Evolutionary conservation across 2,329 filamentous ascomycete species (phyloP).

Genomic region (Fusarium humuli): DNA sequence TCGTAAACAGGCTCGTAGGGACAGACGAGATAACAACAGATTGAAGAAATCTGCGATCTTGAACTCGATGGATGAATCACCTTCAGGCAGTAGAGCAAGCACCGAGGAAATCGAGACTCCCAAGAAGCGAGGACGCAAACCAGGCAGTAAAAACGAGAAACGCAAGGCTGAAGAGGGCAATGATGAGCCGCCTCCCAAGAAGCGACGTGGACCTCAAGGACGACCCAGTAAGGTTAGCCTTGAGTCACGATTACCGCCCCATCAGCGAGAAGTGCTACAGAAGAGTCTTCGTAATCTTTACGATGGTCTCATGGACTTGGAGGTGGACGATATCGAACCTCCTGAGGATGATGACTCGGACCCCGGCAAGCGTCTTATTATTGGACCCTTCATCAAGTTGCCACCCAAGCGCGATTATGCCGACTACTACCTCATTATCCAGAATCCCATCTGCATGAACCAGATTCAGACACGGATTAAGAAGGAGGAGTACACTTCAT

Average conservation of each 20-base stretch:
- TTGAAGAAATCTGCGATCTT: conserved; percentile 64
- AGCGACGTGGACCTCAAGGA: conserved; percentile 77
- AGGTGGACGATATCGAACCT: conserved; percentile 77
- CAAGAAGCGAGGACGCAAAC: conserved; percentile 89
- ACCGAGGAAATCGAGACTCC: conserved; percentile 81
- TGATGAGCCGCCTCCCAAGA: conserved; percentile 81
- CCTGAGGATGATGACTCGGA: conserved; percentile 69
- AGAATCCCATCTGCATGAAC: conserved; percentile 94
- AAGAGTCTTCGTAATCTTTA: conserved; percentile 81
- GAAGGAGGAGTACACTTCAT: conserved; percentile 87
- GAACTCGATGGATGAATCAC: conserved; percentile 72
- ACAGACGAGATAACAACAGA: conserved; percentile 82
- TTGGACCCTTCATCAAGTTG: conserved; percentile 92
- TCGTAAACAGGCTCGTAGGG: conserved; percentile 86
- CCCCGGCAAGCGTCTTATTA: conserved; percentile 79
- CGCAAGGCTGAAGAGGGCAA: conserved; percentile 87
- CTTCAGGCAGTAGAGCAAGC: conserved; percentile 81
- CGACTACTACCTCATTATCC: conserved; percentile 95
- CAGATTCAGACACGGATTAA: conserved; percentile 95
- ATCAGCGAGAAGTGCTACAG: conserved; percentile 82
- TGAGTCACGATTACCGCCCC: conserved; percentile 67
- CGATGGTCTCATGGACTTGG: conserved; percentile 83
- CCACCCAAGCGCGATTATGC: conserved; percentile 90
- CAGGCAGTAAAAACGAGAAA: conserved; percentile 79
- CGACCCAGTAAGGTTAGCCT: conserved; percentile 70